Conservation (phyloP, 2,329 filamentous ascomycete genomes). For the Catunica adiposa region DNA sequence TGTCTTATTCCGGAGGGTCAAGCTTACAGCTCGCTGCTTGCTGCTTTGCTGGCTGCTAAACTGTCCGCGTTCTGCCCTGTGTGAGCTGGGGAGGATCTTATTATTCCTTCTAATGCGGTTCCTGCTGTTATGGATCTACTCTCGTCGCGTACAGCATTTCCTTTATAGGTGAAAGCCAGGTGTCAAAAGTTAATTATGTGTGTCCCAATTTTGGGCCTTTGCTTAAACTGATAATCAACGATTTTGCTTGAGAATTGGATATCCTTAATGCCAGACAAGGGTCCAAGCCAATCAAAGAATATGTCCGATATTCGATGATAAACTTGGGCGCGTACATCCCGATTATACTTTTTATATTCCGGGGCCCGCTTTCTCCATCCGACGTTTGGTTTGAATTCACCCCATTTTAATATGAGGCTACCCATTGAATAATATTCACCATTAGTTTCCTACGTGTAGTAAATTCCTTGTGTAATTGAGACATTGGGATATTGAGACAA, state of each 20-base stretch:
- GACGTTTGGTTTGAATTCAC: background rate
- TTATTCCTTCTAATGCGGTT: constrained; percentile 8
- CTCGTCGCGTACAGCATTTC: background rate
- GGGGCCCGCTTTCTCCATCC: background rate
- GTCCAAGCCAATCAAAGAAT: background rate
- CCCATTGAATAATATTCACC: background rate
- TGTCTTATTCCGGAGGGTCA: background rate
- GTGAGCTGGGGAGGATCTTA: background rate
- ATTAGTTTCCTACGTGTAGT: background rate
- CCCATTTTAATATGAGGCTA: too few relatives aligned
- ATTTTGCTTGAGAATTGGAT: background rate
- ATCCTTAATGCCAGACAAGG: background rate
- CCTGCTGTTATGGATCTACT: background rate
- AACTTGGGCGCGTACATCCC: background rate
- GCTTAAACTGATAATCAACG: too few relatives aligned
- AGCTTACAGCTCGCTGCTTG: too few relatives aligned
- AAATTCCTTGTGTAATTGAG: background rate
- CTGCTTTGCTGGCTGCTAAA: background rate
- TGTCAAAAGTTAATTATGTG: background rate
- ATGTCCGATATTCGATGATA: background rate
- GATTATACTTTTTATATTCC: background rate
- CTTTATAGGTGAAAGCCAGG: background rate
- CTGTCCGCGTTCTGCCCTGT: background rate
- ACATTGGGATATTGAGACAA: too few relatives aligned
- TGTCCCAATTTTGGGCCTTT: too few relatives aligned